A percentile compares a stretch with the other conserved stretches of the same genome.
These are phyloP conservation scores for Dioscorea dumetorum DNA, from an alignment of 106 monocot genomes.

Conservation along the genomic window DNA sequence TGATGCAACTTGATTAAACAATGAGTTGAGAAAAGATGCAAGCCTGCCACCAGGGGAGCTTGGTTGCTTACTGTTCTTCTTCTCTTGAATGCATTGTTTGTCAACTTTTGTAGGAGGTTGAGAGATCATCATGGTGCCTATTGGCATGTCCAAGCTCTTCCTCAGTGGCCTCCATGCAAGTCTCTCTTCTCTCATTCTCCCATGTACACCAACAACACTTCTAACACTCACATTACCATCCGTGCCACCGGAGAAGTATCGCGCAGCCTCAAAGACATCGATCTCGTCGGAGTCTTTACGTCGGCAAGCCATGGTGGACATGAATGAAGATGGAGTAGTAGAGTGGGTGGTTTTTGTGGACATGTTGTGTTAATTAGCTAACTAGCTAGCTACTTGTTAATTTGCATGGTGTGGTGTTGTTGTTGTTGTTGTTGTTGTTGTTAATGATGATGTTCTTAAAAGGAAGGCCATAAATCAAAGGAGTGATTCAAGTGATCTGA, in stretches of 20 bases:
- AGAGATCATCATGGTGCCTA: background rate
- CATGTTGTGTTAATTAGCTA: too few species aligned
- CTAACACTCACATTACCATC: background rate
- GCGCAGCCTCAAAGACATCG: slow-evolving; percentile 28
- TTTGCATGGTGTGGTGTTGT: too few species aligned
- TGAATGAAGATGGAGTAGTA: too few species aligned
- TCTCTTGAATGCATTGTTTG: background rate
- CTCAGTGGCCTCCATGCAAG: background rate
- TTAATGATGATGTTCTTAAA: too few species aligned
- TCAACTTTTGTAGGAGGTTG: background rate
- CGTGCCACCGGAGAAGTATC: slow-evolving; percentile 17
- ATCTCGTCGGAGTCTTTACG: slow-evolving; percentile 17
- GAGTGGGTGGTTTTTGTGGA: background rate
- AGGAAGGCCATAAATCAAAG: too few species aligned
- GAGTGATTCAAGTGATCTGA: background rate
- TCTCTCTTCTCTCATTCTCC: background rate
- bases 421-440: too few species aligned
- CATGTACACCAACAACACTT: background rate
- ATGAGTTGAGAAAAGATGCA: slow-evolving; percentile 24
- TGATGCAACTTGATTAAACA: slow-evolving; percentile 13
- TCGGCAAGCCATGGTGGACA: background rate
- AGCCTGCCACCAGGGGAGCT: slow-evolving; percentile 23
- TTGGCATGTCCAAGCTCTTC: background rate
- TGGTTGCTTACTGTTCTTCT: slow-evolving; percentile 9
- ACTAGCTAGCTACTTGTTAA: too few species aligned